Evolutionary conservation across 345 rosid genomes (phyloP).

Genomic region (Cardamine occulta): DNA sequence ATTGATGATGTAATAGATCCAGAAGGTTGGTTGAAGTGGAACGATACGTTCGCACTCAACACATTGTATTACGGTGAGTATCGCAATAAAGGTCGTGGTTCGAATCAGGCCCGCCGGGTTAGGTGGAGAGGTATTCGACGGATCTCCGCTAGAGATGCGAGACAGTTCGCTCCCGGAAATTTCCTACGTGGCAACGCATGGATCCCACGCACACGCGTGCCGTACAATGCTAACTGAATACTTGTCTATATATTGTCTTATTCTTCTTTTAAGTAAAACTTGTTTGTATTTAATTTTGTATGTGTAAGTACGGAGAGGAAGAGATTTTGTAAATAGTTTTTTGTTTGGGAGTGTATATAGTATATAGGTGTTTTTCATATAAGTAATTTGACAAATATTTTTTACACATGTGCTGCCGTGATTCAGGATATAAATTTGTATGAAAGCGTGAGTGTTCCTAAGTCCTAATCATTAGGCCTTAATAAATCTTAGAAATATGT

Average conservation of each 20-base stretch:
- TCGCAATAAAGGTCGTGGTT: conserved; percentile 66
- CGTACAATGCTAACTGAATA: conserved; percentile 44
- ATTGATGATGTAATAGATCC: conserved; percentile 63
- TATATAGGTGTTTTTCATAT: not conserved
- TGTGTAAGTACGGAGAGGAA: conserved; percentile 8
- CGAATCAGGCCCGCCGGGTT: conserved; percentile 50
- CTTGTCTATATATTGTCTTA: not conserved
- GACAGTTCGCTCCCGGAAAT: conserved; percentile 40
- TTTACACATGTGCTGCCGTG: not conserved
- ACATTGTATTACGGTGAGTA: conserved; percentile 64
- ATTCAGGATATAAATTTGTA: not conserved
- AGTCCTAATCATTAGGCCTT: not conserved
- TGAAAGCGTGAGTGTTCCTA: not conserved
- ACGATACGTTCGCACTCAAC: conserved; percentile 50
- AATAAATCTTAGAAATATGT: not conserved
- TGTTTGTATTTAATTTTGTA: not conserved
- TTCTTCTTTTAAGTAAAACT: not conserved
- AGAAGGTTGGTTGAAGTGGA: conserved; percentile 73
- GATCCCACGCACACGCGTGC: conserved; percentile 55
- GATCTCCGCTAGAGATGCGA: conserved; percentile 29
- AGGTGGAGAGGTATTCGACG: conserved; percentile 64
- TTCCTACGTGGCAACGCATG: conserved; percentile 56
- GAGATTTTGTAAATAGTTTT: not conserved
- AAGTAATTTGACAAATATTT: not conserved
- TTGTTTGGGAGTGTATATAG: not conserved